Conservation (phyloP, 2,329 filamentous ascomycete species). For the Hymenotorrendiella dingleyae region DNA sequence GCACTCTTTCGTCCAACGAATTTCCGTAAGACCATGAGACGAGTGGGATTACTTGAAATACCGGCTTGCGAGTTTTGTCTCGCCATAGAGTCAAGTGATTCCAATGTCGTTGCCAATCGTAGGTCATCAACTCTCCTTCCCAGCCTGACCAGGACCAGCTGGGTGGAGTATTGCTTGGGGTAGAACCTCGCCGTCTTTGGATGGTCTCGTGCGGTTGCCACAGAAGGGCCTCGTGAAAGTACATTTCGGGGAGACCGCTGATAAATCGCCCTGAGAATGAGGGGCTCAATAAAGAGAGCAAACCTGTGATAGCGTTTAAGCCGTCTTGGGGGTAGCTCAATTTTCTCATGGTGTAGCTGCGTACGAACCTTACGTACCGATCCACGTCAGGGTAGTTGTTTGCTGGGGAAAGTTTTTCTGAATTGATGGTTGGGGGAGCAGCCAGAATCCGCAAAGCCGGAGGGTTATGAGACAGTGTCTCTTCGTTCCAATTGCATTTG, state of each 20-base stretch:
- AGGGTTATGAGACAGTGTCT: too few relatives aligned
- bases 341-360: not conserved
- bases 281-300: not conserved
- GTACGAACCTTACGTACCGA: not conserved
- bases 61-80: too few relatives aligned
- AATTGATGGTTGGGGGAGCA: too few relatives aligned
- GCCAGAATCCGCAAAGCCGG: too few relatives aligned
- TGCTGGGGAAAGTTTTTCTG: too few relatives aligned
- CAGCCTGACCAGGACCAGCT: constrained; percentile 1
- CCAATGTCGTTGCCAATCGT: not conserved
- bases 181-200: not conserved
- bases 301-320: not conserved
- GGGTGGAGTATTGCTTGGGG: not conserved
- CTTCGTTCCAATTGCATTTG: not conserved
- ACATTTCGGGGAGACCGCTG: not conserved
- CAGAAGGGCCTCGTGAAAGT: not conserved
- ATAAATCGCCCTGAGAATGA: not conserved
- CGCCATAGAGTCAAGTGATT: not conserved
- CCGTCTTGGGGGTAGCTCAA: not conserved
- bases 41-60: not conserved
- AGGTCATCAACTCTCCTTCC: not conserved
- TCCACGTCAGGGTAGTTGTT: not conserved
- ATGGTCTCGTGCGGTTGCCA: not conserved
- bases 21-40: not conserved
- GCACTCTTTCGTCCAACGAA: too few relatives aligned